phyloP scores from a whole-genome alignment of 2,329 filamentous ascomycete genomes.

The Colletotrichum orchidophilum region DNA sequence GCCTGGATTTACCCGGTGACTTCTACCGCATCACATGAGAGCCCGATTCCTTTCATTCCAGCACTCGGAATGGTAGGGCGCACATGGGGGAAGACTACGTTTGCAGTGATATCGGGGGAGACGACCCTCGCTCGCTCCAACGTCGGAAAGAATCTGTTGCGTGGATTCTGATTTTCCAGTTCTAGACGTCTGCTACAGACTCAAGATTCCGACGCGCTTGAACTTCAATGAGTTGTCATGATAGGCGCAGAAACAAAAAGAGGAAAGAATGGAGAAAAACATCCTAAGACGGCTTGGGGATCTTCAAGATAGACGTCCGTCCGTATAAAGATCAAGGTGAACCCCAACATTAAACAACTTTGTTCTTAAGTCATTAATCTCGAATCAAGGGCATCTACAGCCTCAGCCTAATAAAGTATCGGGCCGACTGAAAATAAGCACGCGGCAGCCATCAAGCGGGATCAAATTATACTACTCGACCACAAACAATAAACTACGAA shows the following conservation, averaged over 20 bases:
- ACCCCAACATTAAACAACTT: neutral
- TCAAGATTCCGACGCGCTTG: no score
- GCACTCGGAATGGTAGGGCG: neutral
- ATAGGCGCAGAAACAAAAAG: no score
- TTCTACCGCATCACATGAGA: neutral
- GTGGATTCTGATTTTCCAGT: no score
- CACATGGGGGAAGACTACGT: neutral
- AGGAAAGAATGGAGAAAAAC: no score
- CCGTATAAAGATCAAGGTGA: neutral
- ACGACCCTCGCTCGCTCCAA: neutral
- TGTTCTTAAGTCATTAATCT: neutral
- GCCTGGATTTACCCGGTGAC: slow-evolving; percentile 10
- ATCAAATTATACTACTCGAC: neutral
- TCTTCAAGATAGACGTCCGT: no score
- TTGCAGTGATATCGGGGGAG: neutral
- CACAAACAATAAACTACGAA: neutral
- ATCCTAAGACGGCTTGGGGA: no score
- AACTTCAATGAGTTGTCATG: no score
- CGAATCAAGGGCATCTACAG: no score
- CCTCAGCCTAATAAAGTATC: neutral
- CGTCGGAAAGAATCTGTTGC: no score
- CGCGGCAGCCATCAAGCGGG: no score
- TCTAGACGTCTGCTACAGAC: no score
- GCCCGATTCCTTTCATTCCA: neutral
- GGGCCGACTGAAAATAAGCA: neutral